These are phyloP conservation scores for Aquanectria penicillioides DNA, from an alignment of 2,329 filamentous ascomycete genomes.

Conservation along the genomic window DNA sequence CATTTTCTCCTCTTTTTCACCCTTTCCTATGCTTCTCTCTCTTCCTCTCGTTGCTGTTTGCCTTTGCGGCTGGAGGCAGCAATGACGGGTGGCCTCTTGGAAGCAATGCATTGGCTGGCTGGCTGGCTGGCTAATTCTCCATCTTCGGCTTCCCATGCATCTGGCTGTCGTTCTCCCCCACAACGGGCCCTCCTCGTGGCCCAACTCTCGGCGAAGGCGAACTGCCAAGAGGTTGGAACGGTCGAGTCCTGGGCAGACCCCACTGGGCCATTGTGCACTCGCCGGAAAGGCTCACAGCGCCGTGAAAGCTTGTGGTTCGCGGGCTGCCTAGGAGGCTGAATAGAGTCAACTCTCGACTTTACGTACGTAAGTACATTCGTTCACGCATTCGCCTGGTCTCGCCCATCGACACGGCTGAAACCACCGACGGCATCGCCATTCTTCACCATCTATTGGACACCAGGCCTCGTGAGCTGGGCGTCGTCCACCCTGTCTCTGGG, in stretches of 20 bases:
- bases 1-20: conserved; percentile 21
- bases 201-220: conserved; percentile 25
- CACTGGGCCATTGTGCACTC: background rate
- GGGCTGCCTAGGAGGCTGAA: background rate
- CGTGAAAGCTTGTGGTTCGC: background rate
- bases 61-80: background rate
- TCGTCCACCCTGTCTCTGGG: no score
- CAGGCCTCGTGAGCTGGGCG: no score
- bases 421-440: background rate
- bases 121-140: background rate
- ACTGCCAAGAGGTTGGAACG: conserved; percentile 22
- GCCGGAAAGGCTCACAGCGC: no score
- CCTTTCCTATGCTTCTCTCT: conserved; percentile 17
- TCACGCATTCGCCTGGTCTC: background rate
- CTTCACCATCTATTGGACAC: background rate
- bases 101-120: background rate
- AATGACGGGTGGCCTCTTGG: background rate
- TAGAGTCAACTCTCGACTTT: background rate
- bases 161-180: conserved; percentile 18
- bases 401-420: background rate
- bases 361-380: conserved; percentile 4
- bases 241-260: conserved; percentile 11
- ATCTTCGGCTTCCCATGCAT: no score
- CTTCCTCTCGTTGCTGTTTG: conserved; percentile 11
- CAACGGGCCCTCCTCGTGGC: conserved; percentile 23